Conservation (phyloP, 2,329 filamentous ascomycete species). For the Fusarium humuli region DNA sequence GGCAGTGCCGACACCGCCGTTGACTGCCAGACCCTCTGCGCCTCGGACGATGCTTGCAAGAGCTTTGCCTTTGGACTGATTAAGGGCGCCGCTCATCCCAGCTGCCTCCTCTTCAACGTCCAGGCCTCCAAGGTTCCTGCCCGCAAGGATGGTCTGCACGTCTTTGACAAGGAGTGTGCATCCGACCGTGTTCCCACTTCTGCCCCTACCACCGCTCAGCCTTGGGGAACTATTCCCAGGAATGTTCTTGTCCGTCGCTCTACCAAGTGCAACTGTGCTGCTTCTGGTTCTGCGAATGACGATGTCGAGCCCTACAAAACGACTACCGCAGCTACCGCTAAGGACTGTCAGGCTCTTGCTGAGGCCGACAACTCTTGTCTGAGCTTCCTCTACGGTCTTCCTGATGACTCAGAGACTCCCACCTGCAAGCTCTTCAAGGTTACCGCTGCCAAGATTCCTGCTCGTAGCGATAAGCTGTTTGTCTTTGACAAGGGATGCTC, state of each 20-base stretch:
- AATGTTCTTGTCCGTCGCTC: background rate
- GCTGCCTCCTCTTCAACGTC: constrained; percentile 7
- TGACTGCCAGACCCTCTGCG: constrained; percentile 11
- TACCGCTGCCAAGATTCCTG: constrained; percentile 5
- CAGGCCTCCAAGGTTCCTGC: background rate
- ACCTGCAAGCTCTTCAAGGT: constrained; percentile 19
- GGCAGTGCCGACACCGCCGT: constrained; percentile 4
- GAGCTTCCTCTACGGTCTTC: constrained; percentile 13
- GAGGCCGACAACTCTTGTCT: constrained; percentile 4
- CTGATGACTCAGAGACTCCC: background rate
- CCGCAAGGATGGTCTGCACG: constrained; percentile 11
- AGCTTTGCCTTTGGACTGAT: constrained; percentile 9
- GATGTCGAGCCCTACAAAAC: constrained; percentile 2
- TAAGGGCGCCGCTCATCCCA: background rate
- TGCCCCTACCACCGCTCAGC: constrained; percentile 4
- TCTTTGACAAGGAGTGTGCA: constrained; percentile 11
- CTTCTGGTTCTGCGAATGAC: background rate
- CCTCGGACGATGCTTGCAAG: constrained; percentile 7
- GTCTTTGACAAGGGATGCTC: constrained; percentile 7
- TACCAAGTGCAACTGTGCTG: constrained; percentile 16
- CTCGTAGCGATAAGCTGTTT: background rate
- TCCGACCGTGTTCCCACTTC: constrained; percentile 1
- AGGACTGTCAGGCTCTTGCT: constrained; percentile 9
- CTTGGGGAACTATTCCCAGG: constrained; percentile 1
- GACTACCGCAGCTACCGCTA: constrained; percentile 8